Base-by-base conservation (phyloP, 1,284 basidiomycete genomes). In the Microbotryum saponariae region DNA sequence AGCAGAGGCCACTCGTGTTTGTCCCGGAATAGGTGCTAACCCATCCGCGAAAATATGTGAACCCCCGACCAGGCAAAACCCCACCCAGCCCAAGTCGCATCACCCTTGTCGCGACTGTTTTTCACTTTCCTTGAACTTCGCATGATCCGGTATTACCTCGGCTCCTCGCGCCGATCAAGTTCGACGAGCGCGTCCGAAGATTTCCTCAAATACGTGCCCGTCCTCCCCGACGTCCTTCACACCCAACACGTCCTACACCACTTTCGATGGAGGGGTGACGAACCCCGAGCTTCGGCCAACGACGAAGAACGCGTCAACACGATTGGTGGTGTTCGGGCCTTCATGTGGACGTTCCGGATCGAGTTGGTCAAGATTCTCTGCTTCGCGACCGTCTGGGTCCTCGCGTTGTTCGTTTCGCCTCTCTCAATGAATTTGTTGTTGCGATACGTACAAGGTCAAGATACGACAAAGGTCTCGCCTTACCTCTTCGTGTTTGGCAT, bases 341-440 rank as follows among this genome's bases (percentile, higher is more conserved):
- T 68, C 23, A 52, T 60, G 10, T 60, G 64, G 66, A 4, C 55
- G 23, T 55, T 63, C n/a, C 49, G 54, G 18, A 1, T 31, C 20
- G 66, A 66, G 9, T 25, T 64, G 16, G 23, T 47, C 25, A 44
- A 45, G 37, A 64, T 68, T 21, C 10, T 66, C 21, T 45, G 42
- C 3, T 68, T 63, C 18, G 61, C 64, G 14, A 60, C 45, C 18
- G 62, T 59, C 1, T 68, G 66, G 66, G 61, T 68, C 51, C 45
- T 59, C 7, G 65, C 54, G 21, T 54, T 68, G 25, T 68, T 68
- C 33, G 50, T 65, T 10, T 58, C 59, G 4, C 66, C 66, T 1
- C 56, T 68, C 1, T 63, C 66, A 18, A 61, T 68, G 64, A 68
- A 68, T 33, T 51, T 68, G 1, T 56, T 68, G n/a, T 58, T 68